Evolutionary conservation across 2,329 filamentous ascomycete species (phyloP).

Genomic region (Fusarium sambucinum): DNA sequence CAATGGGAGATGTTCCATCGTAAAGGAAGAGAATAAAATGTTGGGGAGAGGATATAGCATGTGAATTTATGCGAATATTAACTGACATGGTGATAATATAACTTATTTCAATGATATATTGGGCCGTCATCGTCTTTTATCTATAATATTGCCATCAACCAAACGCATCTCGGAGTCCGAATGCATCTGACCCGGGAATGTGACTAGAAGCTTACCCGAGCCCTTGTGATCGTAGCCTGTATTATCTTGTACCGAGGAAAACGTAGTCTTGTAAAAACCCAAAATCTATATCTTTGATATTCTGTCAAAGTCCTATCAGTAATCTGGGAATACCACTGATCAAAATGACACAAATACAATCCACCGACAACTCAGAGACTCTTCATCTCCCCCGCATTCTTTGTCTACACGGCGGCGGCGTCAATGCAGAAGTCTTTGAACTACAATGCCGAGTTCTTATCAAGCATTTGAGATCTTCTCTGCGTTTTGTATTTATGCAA

Average conservation of each 20-base stretch:
- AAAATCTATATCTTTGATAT: not conserved
- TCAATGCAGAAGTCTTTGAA: slow-evolving; percentile 77
- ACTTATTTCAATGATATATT: not conserved
- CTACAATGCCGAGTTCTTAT: slow-evolving; percentile 71
- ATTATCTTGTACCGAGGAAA: slow-evolving; percentile 8
- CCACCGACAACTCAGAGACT: slow-evolving; percentile 12
- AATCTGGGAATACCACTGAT: not conserved
- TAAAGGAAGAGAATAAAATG: not conserved
- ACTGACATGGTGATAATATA: not conserved
- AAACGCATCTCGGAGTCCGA: slow-evolving; percentile 32
- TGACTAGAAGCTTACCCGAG: slow-evolving; percentile 27
- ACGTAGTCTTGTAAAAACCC: slow-evolving; percentile 7
- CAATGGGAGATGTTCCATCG: slow-evolving; percentile 9
- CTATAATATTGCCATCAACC: not conserved
- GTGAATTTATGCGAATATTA: slow-evolving; percentile 4
- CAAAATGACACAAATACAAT: slow-evolving; percentile 40
- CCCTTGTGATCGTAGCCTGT: slow-evolving; percentile 14
- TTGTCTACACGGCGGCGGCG: slow-evolving; percentile 84
- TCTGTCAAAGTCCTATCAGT: not conserved
- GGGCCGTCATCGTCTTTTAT: not conserved
- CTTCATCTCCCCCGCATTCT: slow-evolving; percentile 73
- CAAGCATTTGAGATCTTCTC: slow-evolving; percentile 63
- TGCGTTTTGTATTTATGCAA: slow-evolving; percentile 79
- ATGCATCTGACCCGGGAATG: slow-evolving; percentile 18
- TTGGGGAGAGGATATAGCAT: slow-evolving; percentile 13